Base-by-base conservation (phyloP, 176 grass and related monocot species). In the Miscanthus lutarioriparius region DNA sequence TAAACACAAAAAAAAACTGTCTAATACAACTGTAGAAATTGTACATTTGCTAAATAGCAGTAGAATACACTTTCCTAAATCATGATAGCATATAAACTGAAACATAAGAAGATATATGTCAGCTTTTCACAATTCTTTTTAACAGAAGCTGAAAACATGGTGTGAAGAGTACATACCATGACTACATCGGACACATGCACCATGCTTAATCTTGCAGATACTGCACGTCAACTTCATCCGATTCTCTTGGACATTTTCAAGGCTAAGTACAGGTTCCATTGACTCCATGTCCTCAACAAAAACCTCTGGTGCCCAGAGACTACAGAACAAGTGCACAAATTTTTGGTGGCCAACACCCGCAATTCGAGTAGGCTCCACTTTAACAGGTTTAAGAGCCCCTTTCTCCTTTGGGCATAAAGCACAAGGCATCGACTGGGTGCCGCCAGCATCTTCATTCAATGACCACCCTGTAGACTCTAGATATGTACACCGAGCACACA, bases 171-270 rank as follows among this genome's bases (percentile, higher is more conserved):
- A 58, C 81, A 89, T 94, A 99, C 97, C 97, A 92, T 99, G 97
- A 85, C 93, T 99, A 78, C 97, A 99, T 49, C 97, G 91, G 62
- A 99, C 36, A 71, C 97, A 99, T 79, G 88, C 93, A 76, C 97
- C 97, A 80, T 94, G 88, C 88, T 99, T 99, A 75, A 96, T 80
- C 84, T 99, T 99, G 88, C 97, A 99, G 41, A 99, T 89, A 26
- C 78, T 96, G 82, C 97, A 99, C 2, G 92, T 74, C 71, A 99
- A 83, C 59, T 94, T 96, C 82, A 77, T 88, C 15, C 88, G 88
- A 58, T 85, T 94, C 47, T 93, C 88, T 70, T 84, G 91, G 66
- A 94, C 69, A 73, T 80, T 68, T 82, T 54, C 84, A 22, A 83
- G 25, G 53, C 92, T 91, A 38, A 86, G 86, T 88, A 94, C 56